Conservation (phyloP, 805 yeast species). For the Spathaspora passalidarum region DNA sequence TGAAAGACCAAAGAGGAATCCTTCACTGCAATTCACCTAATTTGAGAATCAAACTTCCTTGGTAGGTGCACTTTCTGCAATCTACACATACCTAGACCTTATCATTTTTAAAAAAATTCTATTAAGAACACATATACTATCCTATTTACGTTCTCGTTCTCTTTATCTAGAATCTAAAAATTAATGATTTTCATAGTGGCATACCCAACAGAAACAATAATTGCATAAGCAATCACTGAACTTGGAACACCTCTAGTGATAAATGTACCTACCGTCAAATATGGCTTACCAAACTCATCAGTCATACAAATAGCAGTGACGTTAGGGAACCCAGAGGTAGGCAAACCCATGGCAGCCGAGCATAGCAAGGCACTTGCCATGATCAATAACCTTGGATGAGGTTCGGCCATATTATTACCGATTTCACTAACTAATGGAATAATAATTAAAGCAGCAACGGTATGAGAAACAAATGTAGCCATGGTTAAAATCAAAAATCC, state of each 20-base stretch:
- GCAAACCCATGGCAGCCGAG: slow-evolving; percentile 96
- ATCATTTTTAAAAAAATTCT: too few species aligned
- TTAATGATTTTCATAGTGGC: slow-evolving; percentile 52
- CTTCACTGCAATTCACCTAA: too few species aligned
- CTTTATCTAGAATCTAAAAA: slow-evolving; percentile 25
- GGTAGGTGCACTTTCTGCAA: too few species aligned
- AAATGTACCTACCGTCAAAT: slow-evolving; percentile 80
- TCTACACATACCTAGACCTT: too few species aligned
- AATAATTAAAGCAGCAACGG: slow-evolving; percentile 93
- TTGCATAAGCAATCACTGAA: slow-evolving; percentile 68
- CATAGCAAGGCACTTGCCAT: slow-evolving; percentile 66
- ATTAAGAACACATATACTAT: background rate
- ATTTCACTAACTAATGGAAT: slow-evolving; percentile 88
- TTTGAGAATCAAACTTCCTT: too few species aligned
- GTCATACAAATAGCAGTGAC: slow-evolving; percentile 95
- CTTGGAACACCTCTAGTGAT: slow-evolving; percentile 90
- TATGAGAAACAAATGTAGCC: slow-evolving; percentile 95
- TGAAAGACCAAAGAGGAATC: too few species aligned
- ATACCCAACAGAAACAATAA: slow-evolving; percentile 79
- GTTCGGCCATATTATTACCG: slow-evolving; percentile 70
- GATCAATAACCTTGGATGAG: slow-evolving; percentile 83
- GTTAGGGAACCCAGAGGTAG: slow-evolving; percentile 97
- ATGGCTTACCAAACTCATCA: slow-evolving; percentile 88
- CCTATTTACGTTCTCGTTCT: too few species aligned
- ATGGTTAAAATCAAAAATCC: slow-evolving; percentile 77